These are phyloP conservation scores for rapeseed (Brassica napus) DNA, from an alignment of 345 rosid species.

Conservation along the genomic window Da-Ae NC_063438.1:726001-726500, in stretches of 20 bases:
- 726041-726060: not conserved
- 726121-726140: conserved; percentile 26
- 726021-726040: conserved; percentile 18
- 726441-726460: not conserved
- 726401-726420: too few species aligned
- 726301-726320: not conserved
- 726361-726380: too few species aligned
- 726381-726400: too few species aligned
- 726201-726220: conserved; percentile 7
- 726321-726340: too few species aligned
- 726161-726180: conserved; percentile 36
- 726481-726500: not conserved
- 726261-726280: conserved; percentile 13
- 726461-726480: not conserved
- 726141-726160: conserved; percentile 28
- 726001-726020: conserved; percentile 34
- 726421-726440: too few species aligned
- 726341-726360: too few species aligned
- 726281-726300: not conserved
- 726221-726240: too few species aligned
- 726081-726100: not conserved
- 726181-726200: conserved; percentile 31
- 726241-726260: too few species aligned
- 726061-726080: conserved; percentile 3
- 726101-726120: conserved; percentile 4